phyloP scores from a whole-genome alignment of 768 basidiomycete genomes.

The Lactifluus pinguis region DNA sequence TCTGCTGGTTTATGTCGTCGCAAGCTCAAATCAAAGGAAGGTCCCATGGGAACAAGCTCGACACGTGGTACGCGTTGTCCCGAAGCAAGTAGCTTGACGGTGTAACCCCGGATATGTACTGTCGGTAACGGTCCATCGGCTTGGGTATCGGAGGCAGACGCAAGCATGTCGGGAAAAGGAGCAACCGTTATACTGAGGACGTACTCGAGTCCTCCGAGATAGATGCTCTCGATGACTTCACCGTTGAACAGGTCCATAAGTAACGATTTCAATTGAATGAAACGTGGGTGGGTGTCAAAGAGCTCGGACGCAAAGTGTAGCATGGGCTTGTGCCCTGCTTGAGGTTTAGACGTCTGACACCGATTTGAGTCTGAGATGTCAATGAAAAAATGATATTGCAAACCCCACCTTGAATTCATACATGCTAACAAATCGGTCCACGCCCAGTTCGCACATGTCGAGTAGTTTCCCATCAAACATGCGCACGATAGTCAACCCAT shows the following conservation, averaged over 20 bases:
- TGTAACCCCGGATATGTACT: constrained; percentile 86
- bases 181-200: constrained; percentile 76
- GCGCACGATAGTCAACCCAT: constrained; percentile 75
- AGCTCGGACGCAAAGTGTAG: constrained; percentile 95
- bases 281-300: constrained; percentile 91
- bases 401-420: constrained; percentile 67
- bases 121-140: constrained; percentile 46
- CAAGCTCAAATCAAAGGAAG: constrained; percentile 73
- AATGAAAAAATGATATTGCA: background rate
- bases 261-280: constrained; percentile 84
- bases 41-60: constrained; percentile 84
- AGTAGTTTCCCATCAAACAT: constrained; percentile 81
- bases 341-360: constrained; percentile 73
- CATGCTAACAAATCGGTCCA: constrained; percentile 76
- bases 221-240: constrained; percentile 75
- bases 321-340: constrained; percentile 82
- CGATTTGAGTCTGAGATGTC: background rate
- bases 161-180: constrained; percentile 50
- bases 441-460: constrained; percentile 93
- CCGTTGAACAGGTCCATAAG: constrained; percentile 88
- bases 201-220: constrained; percentile 76
- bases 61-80: constrained; percentile 76
- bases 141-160: constrained; percentile 30
- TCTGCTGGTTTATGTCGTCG: constrained; percentile 71
- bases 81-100: constrained; percentile 60